Evolutionary conservation across 2,329 filamentous ascomycete species (phyloP), one percentile per base, ranked within the genome.

Genomic region (Cryphonectria japonica): DNA sequence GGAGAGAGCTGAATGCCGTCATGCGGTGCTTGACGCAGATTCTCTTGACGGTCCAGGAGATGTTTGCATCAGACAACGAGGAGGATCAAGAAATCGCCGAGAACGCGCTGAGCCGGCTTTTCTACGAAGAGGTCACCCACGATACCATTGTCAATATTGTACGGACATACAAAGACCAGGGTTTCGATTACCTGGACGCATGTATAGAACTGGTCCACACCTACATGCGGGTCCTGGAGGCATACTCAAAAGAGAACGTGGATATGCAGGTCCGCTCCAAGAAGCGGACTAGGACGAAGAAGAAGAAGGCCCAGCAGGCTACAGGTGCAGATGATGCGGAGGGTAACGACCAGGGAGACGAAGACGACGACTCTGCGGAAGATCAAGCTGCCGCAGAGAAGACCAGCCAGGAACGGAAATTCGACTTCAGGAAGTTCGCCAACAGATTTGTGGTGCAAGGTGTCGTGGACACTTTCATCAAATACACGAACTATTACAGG

Each of bases 51-150:
- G 92, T 98, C 2, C 94, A 97, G 77, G 93, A 97, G 73, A 98
- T 99, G 95, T 86, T 91, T 1, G 89, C 92, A 63, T 96, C 93
- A 0, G 87, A 88, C 0, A 87, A 93, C 41, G 95, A 98, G 73
- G 95, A 98, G n/a, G 93, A 99, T 75, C 92, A 97, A 78, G 96
- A 98, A 76, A 98, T 99, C 79, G 95, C 96, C 0, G 95, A 99
- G 79, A 99, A 99, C 76, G 98, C 97, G 16, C 89, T 97, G 67
- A 97, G 92, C 76, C 93, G 95, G 73, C 93, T 99, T n/a, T 99
- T 99, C 80, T 99, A 99, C 82, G 96, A 99, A 80, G 94, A 98
- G 78, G 89, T 93, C 0, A 98, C 95, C 0, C 95, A 99, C 77
- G 95, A 99, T 73, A 87, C 93, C 34, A 88, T 99, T 67, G 88